Conservation (phyloP, 106 monocot genomes). For the Agapanthus africanus region DNA sequence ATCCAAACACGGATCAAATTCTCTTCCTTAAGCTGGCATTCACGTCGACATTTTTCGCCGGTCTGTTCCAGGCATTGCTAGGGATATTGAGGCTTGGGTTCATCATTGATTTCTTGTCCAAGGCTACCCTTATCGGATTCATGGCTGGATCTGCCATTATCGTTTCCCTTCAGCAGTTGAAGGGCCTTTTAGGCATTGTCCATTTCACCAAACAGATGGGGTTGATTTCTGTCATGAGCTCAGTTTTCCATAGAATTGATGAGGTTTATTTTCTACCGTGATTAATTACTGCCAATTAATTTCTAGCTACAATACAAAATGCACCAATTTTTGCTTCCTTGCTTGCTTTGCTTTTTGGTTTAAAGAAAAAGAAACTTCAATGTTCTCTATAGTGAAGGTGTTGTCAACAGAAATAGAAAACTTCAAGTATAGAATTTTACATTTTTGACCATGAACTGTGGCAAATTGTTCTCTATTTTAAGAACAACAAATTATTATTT, state of each 20-base stretch:
- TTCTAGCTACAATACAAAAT: too few species aligned
- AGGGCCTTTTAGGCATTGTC: constrained; percentile 64
- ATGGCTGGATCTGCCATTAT: constrained; percentile 93
- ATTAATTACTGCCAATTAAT: too few species aligned
- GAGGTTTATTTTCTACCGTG: too few species aligned
- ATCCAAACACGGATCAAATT: constrained; percentile 34
- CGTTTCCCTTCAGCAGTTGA: constrained; percentile 89
- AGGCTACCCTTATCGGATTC: constrained; percentile 79
- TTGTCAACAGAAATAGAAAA: too few species aligned
- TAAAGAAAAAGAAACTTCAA: too few species aligned
- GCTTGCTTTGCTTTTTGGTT: too few species aligned
- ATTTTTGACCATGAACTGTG: too few species aligned
- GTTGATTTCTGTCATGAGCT: constrained; percentile 60
- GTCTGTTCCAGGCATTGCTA: constrained; percentile 75
- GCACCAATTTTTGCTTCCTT: too few species aligned
- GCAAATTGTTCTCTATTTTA: too few species aligned
- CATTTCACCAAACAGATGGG: constrained; percentile 88
- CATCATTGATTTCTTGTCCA: constrained; percentile 81
- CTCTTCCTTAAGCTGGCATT: constrained; percentile 86
- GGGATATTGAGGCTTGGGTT: constrained; percentile 86
- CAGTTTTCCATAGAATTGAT: constrained; percentile 56
- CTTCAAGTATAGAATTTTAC: too few species aligned
- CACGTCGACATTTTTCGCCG: constrained; percentile 85
- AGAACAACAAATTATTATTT: too few species aligned
- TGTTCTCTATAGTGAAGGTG: too few species aligned